A percentile compares a stretch with the other conserved stretches of the same genome.
These are phyloP conservation scores for Oryza rufipogon DNA, from an alignment of 176 grass and related monocot species.

Conservation along the genomic window DNA sequence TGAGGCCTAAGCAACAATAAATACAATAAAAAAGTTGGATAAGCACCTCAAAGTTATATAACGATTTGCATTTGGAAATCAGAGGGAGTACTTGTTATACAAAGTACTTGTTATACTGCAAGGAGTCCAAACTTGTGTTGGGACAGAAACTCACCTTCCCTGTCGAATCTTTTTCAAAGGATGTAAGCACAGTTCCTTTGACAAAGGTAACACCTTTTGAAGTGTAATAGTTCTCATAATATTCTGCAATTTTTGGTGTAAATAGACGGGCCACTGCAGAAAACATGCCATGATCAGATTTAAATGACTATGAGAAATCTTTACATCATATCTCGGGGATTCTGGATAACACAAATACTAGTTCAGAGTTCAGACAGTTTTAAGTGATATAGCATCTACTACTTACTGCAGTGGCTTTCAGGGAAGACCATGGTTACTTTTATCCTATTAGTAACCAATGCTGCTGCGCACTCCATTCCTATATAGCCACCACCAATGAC, in stretches of 20 bases:
- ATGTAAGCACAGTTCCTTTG: conserved; percentile 86
- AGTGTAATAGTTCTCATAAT: conserved; percentile 86
- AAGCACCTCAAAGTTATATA: not conserved
- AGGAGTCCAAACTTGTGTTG: conserved; percentile 1
- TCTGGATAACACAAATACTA: not conserved
- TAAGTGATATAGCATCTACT: not conserved
- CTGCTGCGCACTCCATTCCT: conserved; percentile 96
- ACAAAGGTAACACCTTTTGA: conserved; percentile 82
- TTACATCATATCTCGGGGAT: conserved; percentile 1
- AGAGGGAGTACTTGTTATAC: not conserved
- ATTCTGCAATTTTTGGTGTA: conserved; percentile 86
- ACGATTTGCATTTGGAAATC: not conserved
- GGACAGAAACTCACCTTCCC: conserved; percentile 63
- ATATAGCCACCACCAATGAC: conserved; percentile 97
- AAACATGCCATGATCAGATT: conserved; percentile 22
- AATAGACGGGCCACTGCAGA: conserved; percentile 81
- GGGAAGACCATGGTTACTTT: conserved; percentile 95
- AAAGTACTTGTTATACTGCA: not conserved
- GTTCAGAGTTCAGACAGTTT: not conserved
- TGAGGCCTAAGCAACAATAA: not conserved
- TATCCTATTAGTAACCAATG: conserved; percentile 82
- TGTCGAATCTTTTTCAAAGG: conserved; percentile 66
- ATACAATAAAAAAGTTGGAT: not conserved
- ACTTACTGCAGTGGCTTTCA: conserved; percentile 95
- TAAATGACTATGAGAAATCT: conserved; percentile 5